A percentile compares a stretch with the other conserved stretches of the same genome.
These are phyloP conservation scores for Solanum boliviense DNA, from an alignment of 257 asterid genomes.

Conservation along the genomic window DNA sequence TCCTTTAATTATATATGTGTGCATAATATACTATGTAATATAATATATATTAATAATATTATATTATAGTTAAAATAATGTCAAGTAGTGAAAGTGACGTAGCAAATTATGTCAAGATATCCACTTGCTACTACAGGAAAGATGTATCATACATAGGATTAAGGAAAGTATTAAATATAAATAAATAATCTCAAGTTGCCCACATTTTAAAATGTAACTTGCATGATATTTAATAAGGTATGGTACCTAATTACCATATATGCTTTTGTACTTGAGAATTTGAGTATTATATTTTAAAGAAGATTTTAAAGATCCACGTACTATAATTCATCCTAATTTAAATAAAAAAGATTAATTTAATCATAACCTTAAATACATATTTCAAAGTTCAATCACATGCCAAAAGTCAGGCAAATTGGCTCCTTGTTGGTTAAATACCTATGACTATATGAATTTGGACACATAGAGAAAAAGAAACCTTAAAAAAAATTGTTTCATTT, in stretches of 20 bases:
- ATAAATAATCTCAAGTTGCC: background rate
- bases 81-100: background rate
- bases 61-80: background rate
- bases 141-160: background rate
- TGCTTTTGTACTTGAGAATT: background rate
- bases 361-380: background rate
- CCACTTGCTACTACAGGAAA: constrained; percentile 21
- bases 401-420: constrained; percentile 4
- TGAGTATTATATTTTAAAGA: background rate
- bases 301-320: constrained; percentile 25
- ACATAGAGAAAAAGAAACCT: background rate
- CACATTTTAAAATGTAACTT: constrained; percentile 13
- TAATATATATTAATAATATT: background rate
- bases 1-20: background rate
- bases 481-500: background rate
- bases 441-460: background rate
- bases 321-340: constrained; percentile 3
- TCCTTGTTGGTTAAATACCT: background rate
- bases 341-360: constrained; percentile 8
- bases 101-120: constrained; percentile 3
- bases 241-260: background rate
- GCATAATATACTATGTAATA: background rate
- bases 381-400: constrained; percentile 3
- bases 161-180: constrained; percentile 4
- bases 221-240: constrained; percentile 3